A percentile compares a stretch with the other conserved stretches of the same genome.
Evolutionary conservation across 176 grass and related monocot species (phyloP).

Genomic region (Urochloa ruziziensis): DNA sequence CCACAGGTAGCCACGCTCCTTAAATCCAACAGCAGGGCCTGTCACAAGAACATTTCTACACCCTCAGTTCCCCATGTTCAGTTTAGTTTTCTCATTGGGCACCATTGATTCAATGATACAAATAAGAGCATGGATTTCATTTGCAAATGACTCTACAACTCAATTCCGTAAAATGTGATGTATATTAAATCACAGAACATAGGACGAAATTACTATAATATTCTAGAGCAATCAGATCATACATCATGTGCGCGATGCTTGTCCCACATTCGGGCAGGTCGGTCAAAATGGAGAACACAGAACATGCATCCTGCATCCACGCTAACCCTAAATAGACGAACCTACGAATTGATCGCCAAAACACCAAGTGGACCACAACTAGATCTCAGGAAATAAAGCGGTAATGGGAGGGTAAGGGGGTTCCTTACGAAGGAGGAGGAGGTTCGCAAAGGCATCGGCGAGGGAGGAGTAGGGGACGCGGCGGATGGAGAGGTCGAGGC

Average conservation of each 20-base stretch:
- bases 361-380: background rate
- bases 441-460: slow-evolving; percentile 69
- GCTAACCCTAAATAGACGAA: slow-evolving; percentile 8
- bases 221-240: background rate
- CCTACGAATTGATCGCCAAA: background rate
- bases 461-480: slow-evolving; percentile 82
- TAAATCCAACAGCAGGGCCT: no score
- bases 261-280: background rate
- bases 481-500: slow-evolving; percentile 89
- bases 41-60: background rate
- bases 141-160: background rate
- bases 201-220: background rate
- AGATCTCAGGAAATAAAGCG: slow-evolving; percentile 3
- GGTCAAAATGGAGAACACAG: background rate
- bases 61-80: background rate
- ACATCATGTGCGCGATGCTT: background rate
- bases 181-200: background rate
- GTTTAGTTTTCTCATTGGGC: background rate
- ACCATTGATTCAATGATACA: background rate
- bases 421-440: slow-evolving; percentile 77
- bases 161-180: background rate
- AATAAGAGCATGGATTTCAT: background rate
- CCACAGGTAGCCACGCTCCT: background rate
- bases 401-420: background rate
- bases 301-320: background rate